Conservation (phyloP, 352 stramenopile genomes). For the Poterioochromonas sp. region DNA sequence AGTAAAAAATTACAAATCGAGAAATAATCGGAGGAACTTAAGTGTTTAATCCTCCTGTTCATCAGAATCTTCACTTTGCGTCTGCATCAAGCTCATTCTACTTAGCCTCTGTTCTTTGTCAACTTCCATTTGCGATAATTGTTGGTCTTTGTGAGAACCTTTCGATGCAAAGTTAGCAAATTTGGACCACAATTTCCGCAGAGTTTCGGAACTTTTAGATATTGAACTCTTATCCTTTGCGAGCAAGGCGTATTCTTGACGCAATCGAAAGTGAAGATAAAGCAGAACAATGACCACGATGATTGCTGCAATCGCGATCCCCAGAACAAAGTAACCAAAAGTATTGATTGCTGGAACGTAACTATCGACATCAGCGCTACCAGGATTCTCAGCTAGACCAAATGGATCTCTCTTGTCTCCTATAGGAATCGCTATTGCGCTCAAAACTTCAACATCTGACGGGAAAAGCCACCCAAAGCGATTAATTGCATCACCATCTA, state of each 20-base stretch:
- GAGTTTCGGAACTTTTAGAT: background rate
- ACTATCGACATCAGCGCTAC: background rate
- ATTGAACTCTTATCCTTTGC: background rate
- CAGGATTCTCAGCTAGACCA: too few species aligned
- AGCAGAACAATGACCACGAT: background rate
- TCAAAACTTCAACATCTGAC: constrained; percentile 3
- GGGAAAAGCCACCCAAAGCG: constrained; percentile 25
- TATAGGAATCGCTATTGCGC: constrained; percentile 15
- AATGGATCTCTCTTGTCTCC: background rate
- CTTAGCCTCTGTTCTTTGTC: too few species aligned
- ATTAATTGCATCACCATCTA: background rate
- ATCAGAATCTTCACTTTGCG: too few species aligned
- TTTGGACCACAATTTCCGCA: background rate
- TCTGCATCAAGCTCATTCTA: too few species aligned
- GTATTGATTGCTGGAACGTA: background rate
- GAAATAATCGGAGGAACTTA: too few species aligned
- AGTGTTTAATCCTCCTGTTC: too few species aligned
- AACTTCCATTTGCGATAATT: too few species aligned
- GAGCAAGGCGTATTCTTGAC: background rate
- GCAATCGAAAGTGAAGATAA: background rate
- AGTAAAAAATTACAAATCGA: too few species aligned
- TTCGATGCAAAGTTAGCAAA: too few species aligned
- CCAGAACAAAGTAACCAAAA: background rate
- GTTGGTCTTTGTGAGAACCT: too few species aligned
- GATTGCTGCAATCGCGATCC: background rate